Evolutionary conservation across 2,329 filamentous ascomycete species (phyloP).

Genomic region (Fusarium liriodendri): DNA sequence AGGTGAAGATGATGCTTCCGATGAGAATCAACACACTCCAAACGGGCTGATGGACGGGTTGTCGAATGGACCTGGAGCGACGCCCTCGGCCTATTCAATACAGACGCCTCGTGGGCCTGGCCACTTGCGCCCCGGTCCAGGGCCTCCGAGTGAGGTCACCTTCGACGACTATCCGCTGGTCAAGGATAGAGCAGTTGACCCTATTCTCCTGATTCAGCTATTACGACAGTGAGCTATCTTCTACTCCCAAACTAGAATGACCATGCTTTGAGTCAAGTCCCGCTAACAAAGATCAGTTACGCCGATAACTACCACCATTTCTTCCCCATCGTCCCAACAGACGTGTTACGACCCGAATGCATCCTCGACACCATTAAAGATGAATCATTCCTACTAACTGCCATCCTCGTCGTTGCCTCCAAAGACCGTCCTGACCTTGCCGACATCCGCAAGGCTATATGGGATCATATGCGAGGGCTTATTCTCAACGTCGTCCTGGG

Average conservation of each 20-base stretch:
- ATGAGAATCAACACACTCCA: neutral
- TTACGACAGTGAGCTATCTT: neutral
- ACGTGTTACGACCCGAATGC: conserved; percentile 6
- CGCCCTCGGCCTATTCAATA: neutral
- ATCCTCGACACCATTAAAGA: conserved; percentile 12
- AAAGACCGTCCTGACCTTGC: conserved; percentile 13
- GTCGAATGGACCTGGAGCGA: neutral
- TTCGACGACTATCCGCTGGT: neutral
- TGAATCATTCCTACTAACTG: conserved; percentile 18
- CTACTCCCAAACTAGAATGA: neutral
- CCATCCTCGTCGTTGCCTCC: conserved; percentile 15
- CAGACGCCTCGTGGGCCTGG: neutral
- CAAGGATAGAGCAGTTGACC: neutral
- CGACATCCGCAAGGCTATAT: conserved; percentile 5
- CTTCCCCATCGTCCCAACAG: neutral
- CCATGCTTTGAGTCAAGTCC: neutral
- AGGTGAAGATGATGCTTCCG: neutral
- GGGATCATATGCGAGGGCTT: neutral
- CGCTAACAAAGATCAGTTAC: neutral
- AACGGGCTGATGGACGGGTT: neutral
- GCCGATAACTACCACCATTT: neutral
- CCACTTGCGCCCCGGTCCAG: neutral
- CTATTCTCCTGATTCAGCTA: neutral
- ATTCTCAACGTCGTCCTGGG: neutral
- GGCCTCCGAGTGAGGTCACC: neutral